phyloP scores from a whole-genome alignment of 2,329 filamentous ascomycete genomes.

The Aureobasidium sp. region DNA sequence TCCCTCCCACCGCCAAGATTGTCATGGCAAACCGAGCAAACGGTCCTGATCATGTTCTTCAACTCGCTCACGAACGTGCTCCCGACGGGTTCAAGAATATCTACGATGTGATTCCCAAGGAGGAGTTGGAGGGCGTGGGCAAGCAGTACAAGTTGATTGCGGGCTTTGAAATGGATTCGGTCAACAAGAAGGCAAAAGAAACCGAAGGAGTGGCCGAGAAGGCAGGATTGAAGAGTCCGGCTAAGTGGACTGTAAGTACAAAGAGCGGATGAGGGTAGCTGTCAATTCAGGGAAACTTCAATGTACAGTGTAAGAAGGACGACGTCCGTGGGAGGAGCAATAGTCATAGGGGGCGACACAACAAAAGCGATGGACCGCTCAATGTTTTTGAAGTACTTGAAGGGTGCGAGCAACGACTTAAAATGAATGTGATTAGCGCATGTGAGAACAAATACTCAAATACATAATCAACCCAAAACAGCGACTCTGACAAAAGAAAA shows the following conservation, averaged over 20 bases:
- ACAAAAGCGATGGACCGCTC: neutral
- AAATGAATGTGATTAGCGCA: neutral
- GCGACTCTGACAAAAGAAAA: neutral
- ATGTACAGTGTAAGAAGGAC: neutral
- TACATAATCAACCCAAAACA: neutral
- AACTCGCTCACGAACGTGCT: slow-evolving; percentile 40
- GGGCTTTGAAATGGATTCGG: slow-evolving; percentile 40
- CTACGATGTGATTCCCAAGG: slow-evolving; percentile 24
- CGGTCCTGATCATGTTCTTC: slow-evolving; percentile 41
- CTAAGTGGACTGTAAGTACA: slow-evolving; percentile 16
- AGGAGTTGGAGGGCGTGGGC: slow-evolving; percentile 24
- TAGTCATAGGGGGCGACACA: neutral
- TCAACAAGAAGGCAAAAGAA: slow-evolving; percentile 35
- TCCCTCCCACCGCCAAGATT: slow-evolving; percentile 40
- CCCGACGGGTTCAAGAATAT: slow-evolving; percentile 37
- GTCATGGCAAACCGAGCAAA: slow-evolving; percentile 42
- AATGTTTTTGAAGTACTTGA: too few relatives aligned
- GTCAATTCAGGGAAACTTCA: neutral
- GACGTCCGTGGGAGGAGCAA: neutral
- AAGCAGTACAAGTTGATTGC: slow-evolving; percentile 34
- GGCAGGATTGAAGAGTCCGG: slow-evolving; percentile 21
- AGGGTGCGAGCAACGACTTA: too few relatives aligned
- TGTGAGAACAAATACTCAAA: too few relatives aligned
- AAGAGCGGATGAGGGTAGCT: neutral
- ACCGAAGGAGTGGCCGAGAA: slow-evolving; percentile 27